These are phyloP conservation scores for Penicillium brevicompactum DNA, from an alignment of 2,329 filamentous ascomycete species.

Conservation along the genomic window DNA sequence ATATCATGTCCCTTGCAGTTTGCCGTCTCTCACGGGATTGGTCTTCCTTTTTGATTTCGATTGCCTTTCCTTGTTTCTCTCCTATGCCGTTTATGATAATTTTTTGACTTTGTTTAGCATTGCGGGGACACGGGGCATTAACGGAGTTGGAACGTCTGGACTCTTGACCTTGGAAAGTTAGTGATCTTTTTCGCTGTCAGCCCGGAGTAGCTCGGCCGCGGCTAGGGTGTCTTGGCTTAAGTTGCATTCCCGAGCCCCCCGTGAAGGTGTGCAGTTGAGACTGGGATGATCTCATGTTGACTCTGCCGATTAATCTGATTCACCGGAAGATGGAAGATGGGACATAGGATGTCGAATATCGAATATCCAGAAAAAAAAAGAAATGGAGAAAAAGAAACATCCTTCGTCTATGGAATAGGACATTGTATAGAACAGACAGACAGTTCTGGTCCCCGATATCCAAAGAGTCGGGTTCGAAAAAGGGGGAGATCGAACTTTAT, in stretches of 20 bases:
- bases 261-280: background rate
- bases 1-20: background rate
- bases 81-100: background rate
- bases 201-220: conserved; percentile 17
- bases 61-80: background rate
- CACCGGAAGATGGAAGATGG: background rate
- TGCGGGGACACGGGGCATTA: conserved; percentile 1
- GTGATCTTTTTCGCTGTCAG: background rate
- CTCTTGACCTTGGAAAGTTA: background rate
- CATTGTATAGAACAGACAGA: background rate
- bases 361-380: too few relatives aligned
- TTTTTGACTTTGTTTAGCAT: background rate
- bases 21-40: background rate
- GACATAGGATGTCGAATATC: too few relatives aligned
- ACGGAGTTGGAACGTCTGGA: background rate
- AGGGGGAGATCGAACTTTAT: background rate
- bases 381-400: too few relatives aligned
- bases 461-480: background rate
- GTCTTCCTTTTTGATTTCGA: background rate
- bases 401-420: too few relatives aligned
- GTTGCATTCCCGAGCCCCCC: background rate
- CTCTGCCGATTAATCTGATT: background rate
- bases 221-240: conserved; percentile 11
- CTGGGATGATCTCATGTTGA: conserved; percentile 5
- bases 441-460: background rate